A percentile compares a stretch with the other conserved stretches of the same genome.
phyloP scores from a whole-genome alignment of 1,284 basidiomycete genomes.

The Heterobasidion irregulare region DNA sequence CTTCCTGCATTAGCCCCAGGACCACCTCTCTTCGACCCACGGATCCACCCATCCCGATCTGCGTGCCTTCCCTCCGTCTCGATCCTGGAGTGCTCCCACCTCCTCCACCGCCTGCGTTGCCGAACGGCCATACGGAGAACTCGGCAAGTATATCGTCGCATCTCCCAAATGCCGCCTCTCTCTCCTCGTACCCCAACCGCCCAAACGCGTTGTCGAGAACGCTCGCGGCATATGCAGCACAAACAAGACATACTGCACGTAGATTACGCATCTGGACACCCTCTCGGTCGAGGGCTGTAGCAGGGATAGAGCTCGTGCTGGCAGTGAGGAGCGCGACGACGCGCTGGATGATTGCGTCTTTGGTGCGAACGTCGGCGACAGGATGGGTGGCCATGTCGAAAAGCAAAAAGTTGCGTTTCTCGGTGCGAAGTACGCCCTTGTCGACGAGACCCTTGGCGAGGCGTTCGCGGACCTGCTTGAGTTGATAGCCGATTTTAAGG shows the following conservation, averaged over 20 bases:
- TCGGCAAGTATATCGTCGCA: slow-evolving; percentile 90
- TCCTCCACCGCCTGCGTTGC: slow-evolving; percentile 27
- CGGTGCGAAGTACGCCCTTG: slow-evolving; percentile 94
- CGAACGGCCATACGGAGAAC: slow-evolving; percentile 88
- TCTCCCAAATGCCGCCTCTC: slow-evolving; percentile 84
- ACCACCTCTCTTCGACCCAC: slow-evolving; percentile 64
- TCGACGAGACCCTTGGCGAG: slow-evolving; percentile 96
- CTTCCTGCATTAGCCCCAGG: slow-evolving; percentile 73
- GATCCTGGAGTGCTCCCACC: slow-evolving; percentile 10
- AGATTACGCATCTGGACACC: slow-evolving; percentile 73
- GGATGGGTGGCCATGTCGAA: slow-evolving; percentile 99
- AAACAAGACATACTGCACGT: slow-evolving; percentile 80
- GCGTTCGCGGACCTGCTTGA: slow-evolving; percentile 94
- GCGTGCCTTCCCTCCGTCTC: slow-evolving; percentile 32
- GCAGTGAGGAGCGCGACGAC: slow-evolving; percentile 74
- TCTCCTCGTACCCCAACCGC: slow-evolving; percentile 80
- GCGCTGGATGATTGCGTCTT: slow-evolving; percentile 77
- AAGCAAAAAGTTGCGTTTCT: slow-evolving; percentile 94
- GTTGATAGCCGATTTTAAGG: slow-evolving; percentile 96
- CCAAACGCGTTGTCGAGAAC: slow-evolving; percentile 93
- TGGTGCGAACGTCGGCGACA: slow-evolving; percentile 84
- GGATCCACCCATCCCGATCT: slow-evolving; percentile 46
- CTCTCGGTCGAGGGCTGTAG: slow-evolving; percentile 65
- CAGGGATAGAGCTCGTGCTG: slow-evolving; percentile 75
- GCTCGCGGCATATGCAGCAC: slow-evolving; percentile 85